Evolutionary conservation across 139 green algal species (phyloP).

Genomic region (Coccomyxa sp.): DNA sequence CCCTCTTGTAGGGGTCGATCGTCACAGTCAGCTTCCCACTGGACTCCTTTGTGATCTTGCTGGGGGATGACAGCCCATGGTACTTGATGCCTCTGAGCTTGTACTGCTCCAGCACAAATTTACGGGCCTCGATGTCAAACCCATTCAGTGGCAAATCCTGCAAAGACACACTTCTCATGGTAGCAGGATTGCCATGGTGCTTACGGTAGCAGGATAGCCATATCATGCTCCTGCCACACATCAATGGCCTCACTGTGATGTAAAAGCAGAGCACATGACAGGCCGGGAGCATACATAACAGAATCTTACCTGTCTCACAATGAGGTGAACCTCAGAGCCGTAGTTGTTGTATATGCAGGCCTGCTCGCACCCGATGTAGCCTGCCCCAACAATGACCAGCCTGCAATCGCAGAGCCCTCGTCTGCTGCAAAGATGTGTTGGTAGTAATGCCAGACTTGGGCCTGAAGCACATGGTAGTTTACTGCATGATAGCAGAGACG

Average conservation of each 20-base stretch:
- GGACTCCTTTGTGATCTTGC: conserved; percentile 15
- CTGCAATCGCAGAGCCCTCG: too few relatives aligned
- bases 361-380: conserved; percentile 99
- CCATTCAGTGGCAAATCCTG: conserved; percentile 57
- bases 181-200: too few relatives aligned
- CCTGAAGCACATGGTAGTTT: neutral
- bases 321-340: conserved; percentile 83
- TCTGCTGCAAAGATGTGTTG: too few relatives aligned
- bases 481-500: neutral
- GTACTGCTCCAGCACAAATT: conserved; percentile 31
- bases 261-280: neutral
- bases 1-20: conserved; percentile 37
- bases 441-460: neutral
- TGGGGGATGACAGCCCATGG: conserved; percentile 1
- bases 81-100: conserved; percentile 15
- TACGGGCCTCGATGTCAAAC: conserved; percentile 42
- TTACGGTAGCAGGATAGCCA: too few relatives aligned
- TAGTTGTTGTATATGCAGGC: conserved; percentile 89
- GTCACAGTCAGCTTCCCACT: conserved; percentile 21
- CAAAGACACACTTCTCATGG: neutral
- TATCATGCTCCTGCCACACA: too few relatives aligned
- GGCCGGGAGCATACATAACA: neutral
- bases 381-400: conserved; percentile 82
- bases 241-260: neutral
- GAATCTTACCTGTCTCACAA: conserved; percentile 41